Conservation (phyloP, 352 stramenopile species). For the Globisporangium cederbergense region DNA sequence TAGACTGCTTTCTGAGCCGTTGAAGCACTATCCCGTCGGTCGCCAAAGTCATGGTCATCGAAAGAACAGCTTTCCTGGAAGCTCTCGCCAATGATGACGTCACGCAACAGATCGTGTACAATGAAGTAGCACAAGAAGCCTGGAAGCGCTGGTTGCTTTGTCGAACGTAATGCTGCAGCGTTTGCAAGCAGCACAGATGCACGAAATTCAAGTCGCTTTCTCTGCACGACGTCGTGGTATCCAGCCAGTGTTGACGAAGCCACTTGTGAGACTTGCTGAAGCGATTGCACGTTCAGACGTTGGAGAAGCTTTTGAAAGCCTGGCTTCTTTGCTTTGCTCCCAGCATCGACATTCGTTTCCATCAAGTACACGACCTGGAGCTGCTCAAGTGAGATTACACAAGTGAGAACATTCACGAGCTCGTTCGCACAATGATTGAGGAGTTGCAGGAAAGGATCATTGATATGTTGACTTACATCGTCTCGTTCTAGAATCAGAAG, state of each 20-base stretch:
- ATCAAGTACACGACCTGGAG: slow-evolving; percentile 39
- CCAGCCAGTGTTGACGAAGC: not conserved
- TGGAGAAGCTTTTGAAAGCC: slow-evolving; percentile 3
- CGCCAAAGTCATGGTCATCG: not conserved
- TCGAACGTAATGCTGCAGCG: not conserved
- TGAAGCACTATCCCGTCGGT: not conserved
- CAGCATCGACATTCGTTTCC: slow-evolving; percentile 21
- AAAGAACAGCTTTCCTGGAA: slow-evolving; percentile 7
- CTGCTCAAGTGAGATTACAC: slow-evolving; percentile 13
- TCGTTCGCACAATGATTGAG: not conserved
- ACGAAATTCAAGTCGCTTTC: not conserved
- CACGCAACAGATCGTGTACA: slow-evolving; percentile 39
- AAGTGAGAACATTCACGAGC: not conserved
- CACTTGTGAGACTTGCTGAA: slow-evolving; percentile 2
- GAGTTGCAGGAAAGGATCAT: not conserved
- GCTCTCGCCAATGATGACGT: slow-evolving; percentile 25
- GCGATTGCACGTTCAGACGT: not conserved
- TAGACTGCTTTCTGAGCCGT: not conserved
- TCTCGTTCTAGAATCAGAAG: slow-evolving; percentile 28
- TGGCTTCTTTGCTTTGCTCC: not conserved
- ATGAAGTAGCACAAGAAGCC: slow-evolving; percentile 33
- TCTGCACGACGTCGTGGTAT: not conserved
- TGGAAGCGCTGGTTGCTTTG: not conserved
- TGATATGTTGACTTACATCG: slow-evolving; percentile 19
- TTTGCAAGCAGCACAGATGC: not conserved